Evolutionary conservation across 768 basidiomycete species (phyloP).

Genomic region (Boletus subparvulus): DNA sequence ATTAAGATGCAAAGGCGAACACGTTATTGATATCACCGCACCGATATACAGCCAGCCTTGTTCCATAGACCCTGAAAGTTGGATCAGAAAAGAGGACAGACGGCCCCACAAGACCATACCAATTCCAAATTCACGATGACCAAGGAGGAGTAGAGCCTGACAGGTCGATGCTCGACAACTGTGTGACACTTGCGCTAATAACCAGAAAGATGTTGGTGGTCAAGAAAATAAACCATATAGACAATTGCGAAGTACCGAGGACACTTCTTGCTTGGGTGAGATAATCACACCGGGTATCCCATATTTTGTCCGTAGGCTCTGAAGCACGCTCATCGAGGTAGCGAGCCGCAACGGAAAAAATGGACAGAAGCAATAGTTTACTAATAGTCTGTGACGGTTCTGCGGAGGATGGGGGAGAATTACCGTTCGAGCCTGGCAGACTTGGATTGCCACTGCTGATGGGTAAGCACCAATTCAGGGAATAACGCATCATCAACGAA

Average conservation of each 20-base stretch:
- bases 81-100: constrained; percentile 10
- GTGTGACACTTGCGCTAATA: constrained; percentile 60
- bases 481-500: constrained; percentile 8
- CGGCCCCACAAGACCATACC: constrained; percentile 41
- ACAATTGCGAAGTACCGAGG: constrained; percentile 48
- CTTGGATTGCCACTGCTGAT: constrained; percentile 37
- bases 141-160: constrained; percentile 76
- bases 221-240: background rate
- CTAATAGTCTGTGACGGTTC: constrained; percentile 65
- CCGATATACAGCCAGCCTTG: constrained; percentile 85
- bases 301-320: constrained; percentile 56
- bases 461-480: constrained; percentile 14
- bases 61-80: constrained; percentile 57
- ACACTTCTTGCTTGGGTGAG: constrained; percentile 60
- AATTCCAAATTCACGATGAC: constrained; percentile 84
- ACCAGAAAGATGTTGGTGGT: constrained; percentile 8
- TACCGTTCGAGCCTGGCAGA: constrained; percentile 22
- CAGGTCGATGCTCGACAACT: constrained; percentile 72
- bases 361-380: constrained; percentile 69
- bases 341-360: constrained; percentile 80
- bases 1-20: background rate
- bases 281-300: constrained; percentile 68
- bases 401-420: constrained; percentile 22
- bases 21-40: constrained; percentile 24
- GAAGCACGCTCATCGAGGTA: constrained; percentile 54